Evolutionary conservation across 176 grass and related monocot species (phyloP).

Genomic region (Elaeis guineensis): DNA sequence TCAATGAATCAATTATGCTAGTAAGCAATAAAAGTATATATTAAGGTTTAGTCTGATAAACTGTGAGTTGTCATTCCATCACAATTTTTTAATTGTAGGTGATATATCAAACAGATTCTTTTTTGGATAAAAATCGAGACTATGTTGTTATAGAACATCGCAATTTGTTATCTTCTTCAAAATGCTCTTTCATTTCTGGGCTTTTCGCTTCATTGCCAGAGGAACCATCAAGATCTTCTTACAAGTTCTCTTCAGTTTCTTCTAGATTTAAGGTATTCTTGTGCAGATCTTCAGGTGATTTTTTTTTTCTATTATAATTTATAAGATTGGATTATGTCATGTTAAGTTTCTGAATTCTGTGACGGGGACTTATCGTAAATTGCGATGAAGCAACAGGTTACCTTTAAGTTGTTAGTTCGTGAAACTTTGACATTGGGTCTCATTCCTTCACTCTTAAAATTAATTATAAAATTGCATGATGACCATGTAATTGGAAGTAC

Average conservation of each 20-base stretch:
- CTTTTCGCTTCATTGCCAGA: constrained; percentile 73
- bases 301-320: constrained; percentile 10
- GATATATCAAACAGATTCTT: constrained; percentile 85
- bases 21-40: constrained; percentile 12
- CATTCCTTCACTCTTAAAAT: no score
- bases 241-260: constrained; percentile 96
- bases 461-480: no score
- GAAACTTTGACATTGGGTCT: no score
- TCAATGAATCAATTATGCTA: constrained; percentile 26
- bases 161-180: constrained; percentile 86
- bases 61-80: not conserved
- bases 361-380: no score
- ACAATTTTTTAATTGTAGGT: constrained; percentile 41
- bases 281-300: not conserved
- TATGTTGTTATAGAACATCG: constrained; percentile 96
- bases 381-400: no score
- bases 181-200: constrained; percentile 82
- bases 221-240: constrained; percentile 90
- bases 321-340: constrained; percentile 2
- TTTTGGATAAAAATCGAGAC: constrained; percentile 96
- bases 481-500: no score
- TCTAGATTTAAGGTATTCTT: constrained; percentile 88
- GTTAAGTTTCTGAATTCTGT: no score
- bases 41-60: no score
- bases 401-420: no score